Evolutionary conservation across 2,329 filamentous ascomycete species (phyloP), one percentile per base, ranked within the genome.

Genomic region (Penicillium rolfsii): DNA sequence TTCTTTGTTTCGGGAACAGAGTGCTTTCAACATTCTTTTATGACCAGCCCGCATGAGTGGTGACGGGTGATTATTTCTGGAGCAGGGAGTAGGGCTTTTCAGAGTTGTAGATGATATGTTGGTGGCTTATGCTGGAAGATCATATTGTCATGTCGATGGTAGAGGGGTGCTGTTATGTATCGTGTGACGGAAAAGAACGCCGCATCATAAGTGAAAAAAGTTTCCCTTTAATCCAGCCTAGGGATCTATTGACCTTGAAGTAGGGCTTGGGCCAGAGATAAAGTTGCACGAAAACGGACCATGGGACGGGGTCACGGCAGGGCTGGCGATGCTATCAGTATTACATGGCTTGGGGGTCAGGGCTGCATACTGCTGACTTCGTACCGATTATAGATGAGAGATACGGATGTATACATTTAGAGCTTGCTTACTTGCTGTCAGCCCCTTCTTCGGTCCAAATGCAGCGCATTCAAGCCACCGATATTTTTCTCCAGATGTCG

Each of bases 171-270:
- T 55, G 55, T 48, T 59, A 36, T 48, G 53, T 56, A 70, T 65
- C 72, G 67, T 61, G 70, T 74, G 72, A 74, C 61, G 63, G 49
- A 65, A 62, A 9, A 58, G 50, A 45, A 43, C 35, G 46, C 57
- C 64, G 46, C 54, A 59, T 28, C 52, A 53, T 45, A 40, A 35
- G 52, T 33, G 58, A 54, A 58, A 45, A 54, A 43, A 46, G 26
- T 14, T n/a, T 5, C 5, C 3, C 2, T 5, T 4, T 24, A 26
- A 55, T 8, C 1, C 16, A n/a, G 54, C 50, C 24, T 2, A 46
- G 60, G 67, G 70, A 63, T 66, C 70, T 69, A 59, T 73, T 73
- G 72, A 71, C 67, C 66, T 69, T 70, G 57, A 73, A 71, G 61
- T 71, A 68, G 55, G 57, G 19, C 62, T 57, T 53, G 59, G 57